phyloP scores from a whole-genome alignment of 2,329 filamentous ascomycete species.

The Arachnomyces sp. region DNA sequence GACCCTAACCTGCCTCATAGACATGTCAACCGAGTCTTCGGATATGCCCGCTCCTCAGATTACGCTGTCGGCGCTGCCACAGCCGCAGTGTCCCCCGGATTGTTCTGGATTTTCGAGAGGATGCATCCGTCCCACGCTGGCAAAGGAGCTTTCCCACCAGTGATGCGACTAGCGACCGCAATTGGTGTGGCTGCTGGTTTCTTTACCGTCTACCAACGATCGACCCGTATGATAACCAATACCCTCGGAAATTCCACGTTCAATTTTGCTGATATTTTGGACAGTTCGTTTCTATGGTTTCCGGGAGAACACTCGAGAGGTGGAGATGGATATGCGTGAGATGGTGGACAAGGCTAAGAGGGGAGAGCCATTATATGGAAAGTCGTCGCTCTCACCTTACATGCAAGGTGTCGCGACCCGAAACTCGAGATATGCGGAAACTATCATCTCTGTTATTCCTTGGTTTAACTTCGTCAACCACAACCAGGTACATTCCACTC shows the following conservation, averaged over 20 bases:
- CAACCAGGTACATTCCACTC: constrained; percentile 45
- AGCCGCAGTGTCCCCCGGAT: constrained; percentile 62
- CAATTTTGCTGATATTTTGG: background rate
- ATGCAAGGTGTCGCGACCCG: constrained; percentile 88
- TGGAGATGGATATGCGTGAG: constrained; percentile 94
- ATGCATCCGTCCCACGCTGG: constrained; percentile 78
- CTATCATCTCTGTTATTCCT: constrained; percentile 75
- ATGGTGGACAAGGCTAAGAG: constrained; percentile 96
- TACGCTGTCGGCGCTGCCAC: constrained; percentile 63
- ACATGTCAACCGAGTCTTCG: constrained; percentile 81
- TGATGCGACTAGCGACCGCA: constrained; percentile 68
- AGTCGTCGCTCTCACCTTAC: constrained; percentile 67
- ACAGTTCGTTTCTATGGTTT: constrained; percentile 93
- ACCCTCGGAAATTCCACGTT: background rate
- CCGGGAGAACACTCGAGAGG: constrained; percentile 81
- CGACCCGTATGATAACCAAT: constrained; percentile 56
- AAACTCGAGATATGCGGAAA: constrained; percentile 83
- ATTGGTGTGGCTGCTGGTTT: constrained; percentile 72
- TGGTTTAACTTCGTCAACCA: constrained; percentile 99
- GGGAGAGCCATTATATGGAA: constrained; percentile 82
- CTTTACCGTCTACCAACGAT: constrained; percentile 76
- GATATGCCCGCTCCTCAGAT: constrained; percentile 79
- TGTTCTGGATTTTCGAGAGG: constrained; percentile 72
- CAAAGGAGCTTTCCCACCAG: constrained; percentile 69
- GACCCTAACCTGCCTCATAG: constrained; percentile 40